Conservation (phyloP, 2,329 filamentous ascomycete species). For the Verticillium dahliae region DNA sequence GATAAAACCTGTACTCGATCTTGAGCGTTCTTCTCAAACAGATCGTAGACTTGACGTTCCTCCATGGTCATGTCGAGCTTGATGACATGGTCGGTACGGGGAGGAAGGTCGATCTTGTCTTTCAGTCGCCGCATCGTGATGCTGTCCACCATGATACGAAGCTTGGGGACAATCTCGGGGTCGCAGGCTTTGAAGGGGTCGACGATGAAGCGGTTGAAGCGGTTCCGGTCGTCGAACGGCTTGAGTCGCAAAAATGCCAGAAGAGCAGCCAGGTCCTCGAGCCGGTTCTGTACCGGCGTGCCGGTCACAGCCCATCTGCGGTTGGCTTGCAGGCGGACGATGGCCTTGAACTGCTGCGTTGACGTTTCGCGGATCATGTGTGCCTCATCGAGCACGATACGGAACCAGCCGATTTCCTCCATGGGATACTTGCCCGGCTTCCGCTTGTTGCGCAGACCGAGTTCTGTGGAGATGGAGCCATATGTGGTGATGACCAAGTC, state of each 20-base stretch:
- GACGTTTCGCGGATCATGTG: constrained; percentile 86
- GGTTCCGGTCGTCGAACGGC: constrained; percentile 73
- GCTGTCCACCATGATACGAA: constrained; percentile 87
- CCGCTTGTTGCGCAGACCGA: constrained; percentile 54
- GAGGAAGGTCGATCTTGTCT: constrained; percentile 79
- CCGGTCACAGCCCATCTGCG: constrained; percentile 96
- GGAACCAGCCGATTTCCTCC: constrained; percentile 81
- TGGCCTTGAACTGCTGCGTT: constrained; percentile 77
- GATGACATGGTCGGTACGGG: constrained; percentile 65
- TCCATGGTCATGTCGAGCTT: constrained; percentile 68
- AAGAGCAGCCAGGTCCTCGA: constrained; percentile 83
- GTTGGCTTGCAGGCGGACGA: constrained; percentile 70
- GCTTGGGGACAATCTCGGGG: constrained; percentile 72
- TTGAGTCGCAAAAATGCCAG: constrained; percentile 78
- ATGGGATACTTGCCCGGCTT: constrained; percentile 60
- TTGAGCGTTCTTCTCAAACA: constrained; percentile 76
- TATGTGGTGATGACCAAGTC: constrained; percentile 93
- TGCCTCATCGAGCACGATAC: constrained; percentile 89
- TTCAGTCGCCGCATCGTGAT: constrained; percentile 88
- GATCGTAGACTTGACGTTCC: constrained; percentile 73
- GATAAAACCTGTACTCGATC: constrained; percentile 70
- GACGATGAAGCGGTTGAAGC: constrained; percentile 75
- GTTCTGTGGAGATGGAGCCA: constrained; percentile 76
- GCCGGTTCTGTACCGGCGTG: constrained; percentile 87
- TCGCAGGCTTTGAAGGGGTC: constrained; percentile 83